Evolutionary conservation across 2,329 filamentous ascomycete genomes (phyloP), one percentile per base, ranked within the genome.

Genomic region (Trichoderma guizhouense): DNA sequence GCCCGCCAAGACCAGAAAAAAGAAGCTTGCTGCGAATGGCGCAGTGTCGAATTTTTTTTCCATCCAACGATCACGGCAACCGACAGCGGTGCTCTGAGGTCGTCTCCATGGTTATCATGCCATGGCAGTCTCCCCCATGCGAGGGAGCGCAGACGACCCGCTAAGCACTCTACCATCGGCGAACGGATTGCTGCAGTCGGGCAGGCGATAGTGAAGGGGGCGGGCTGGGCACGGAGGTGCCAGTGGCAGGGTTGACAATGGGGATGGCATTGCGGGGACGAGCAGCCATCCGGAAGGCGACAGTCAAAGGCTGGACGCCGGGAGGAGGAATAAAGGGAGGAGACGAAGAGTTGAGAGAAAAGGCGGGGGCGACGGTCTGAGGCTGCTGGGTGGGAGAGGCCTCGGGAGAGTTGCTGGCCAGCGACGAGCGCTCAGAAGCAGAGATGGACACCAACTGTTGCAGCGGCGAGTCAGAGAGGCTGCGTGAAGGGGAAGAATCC

Each of bases 201-300:
- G 85, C 85, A 74, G 89, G 89, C 58, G 89, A 91, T 58, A 90
- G 87, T 73, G 89, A 91, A 55, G 91, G 91, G 30, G 95, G 94
- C 76, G 95, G 95, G 85, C 94, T 97, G 71, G 94, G 91, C 86
- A 98, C 92, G 79, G 90, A 89, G 81, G 94, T 90, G 79, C 96
- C 94, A 71, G 95, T 98, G 76, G 89, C 93, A 69, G 96, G 96
- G 86, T 99, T 97, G 83, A 98, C 93, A 81, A 99, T 99, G 72
- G 95, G 95, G 76, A 98, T 98, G 79, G 96, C 94, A 82, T 98
- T 98, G 83, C 94, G 93, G 72, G 92, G 90, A 76, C 96, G 93
- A 75, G 95, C 93, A 74, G 95, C 94, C 74, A 97, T 87, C 85
- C 97, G 98, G 77, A 95, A 77, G 86, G 83, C 90, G 74, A 84